Evolutionary conservation across 805 yeast species (phyloP), one percentile per base, ranked within the genome.

Genomic region (Yamadazyma sp.): DNA sequence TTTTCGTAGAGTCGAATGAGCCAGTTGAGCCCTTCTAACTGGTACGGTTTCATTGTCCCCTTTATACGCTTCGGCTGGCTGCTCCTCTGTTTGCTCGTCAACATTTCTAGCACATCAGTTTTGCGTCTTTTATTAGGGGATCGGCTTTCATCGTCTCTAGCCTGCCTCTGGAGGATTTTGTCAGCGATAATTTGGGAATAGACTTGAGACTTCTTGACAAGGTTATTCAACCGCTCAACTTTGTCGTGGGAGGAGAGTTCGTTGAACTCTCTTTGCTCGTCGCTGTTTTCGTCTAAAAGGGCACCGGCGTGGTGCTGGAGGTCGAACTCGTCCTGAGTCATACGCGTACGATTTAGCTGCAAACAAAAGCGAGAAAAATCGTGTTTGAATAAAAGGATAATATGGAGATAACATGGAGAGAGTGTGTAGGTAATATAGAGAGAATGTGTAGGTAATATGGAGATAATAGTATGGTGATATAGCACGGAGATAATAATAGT

Each of bases 11-110:
- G 62, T 0, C 96, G 83, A 10, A 82, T 75, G 28, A 93, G 64
- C 98, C 98, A 91, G 46, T 87, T 89, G 40, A 91, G 72, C 1
- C 98, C 99, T 39, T 84, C 89, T 13, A 87, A 58, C 60, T 91
- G 99, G 54, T 93, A 89, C 19, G 80, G 84, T 53, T 88, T 87
- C 71, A 91, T 67, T 0, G 54, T 52, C 6, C 71, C 73, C 4
- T 62, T 44, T 4, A 69, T 47, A 5, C 62, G 39, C 22, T 52
- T 45, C 0, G 74, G 73, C 35, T 56, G 65, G 13, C 46, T 50
- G 22, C 40, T 37, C 12, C 28, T 34, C 8, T 35, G 32, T 9
- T 32, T 41, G 4, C 29, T 35, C 6, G 38, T 30, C 22, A 34
- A 20, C 36, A 35, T 37, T 11, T 34, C 39, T 11, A 41, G 19